A percentile compares a stretch with the other conserved stretches of the same genome.
phyloP scores from a whole-genome alignment of 73 alveolate species.

The Paramecium pentaurelia region DNA sequence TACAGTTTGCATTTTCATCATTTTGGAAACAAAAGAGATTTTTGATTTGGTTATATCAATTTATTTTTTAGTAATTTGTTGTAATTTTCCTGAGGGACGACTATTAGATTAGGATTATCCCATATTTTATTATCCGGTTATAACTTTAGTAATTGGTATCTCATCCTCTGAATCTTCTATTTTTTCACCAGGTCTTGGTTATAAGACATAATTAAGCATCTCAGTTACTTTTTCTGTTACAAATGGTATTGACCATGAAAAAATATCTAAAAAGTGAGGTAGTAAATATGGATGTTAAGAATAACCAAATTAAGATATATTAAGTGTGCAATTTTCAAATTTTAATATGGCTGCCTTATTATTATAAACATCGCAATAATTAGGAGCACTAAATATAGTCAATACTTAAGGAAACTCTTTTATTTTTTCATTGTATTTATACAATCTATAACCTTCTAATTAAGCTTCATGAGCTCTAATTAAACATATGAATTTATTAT shows the following conservation, averaged over 20 bases:
- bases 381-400: constrained; percentile 93
- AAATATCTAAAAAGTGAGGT: constrained; percentile 88
- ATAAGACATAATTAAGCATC: constrained; percentile 67
- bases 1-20: constrained; percentile 74
- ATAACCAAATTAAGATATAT: constrained; percentile 85
- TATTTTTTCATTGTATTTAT: constrained; percentile 80
- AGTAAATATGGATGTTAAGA: constrained; percentile 90
- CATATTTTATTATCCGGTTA: background rate
- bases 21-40: constrained; percentile 55
- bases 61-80: constrained; percentile 51
- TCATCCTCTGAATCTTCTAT: constrained; percentile 55
- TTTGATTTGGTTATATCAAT: constrained; percentile 56
- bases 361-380: constrained; percentile 92
- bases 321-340: constrained; percentile 80
- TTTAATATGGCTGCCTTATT: constrained; percentile 92
- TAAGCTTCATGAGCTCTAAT: constrained; percentile 96
- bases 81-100: constrained; percentile 18
- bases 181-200: constrained; percentile 58
- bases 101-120: background rate
- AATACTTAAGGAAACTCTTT: constrained; percentile 87
- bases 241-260: constrained; percentile 90
- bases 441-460: constrained; percentile 95
- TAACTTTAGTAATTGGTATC: background rate
- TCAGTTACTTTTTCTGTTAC: constrained; percentile 88
- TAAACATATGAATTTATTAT: constrained; percentile 66